These are phyloP conservation scores for Rhododendron ferrugineum DNA, from an alignment of 148 eudicot genomes.

Conservation along the genomic window DNA sequence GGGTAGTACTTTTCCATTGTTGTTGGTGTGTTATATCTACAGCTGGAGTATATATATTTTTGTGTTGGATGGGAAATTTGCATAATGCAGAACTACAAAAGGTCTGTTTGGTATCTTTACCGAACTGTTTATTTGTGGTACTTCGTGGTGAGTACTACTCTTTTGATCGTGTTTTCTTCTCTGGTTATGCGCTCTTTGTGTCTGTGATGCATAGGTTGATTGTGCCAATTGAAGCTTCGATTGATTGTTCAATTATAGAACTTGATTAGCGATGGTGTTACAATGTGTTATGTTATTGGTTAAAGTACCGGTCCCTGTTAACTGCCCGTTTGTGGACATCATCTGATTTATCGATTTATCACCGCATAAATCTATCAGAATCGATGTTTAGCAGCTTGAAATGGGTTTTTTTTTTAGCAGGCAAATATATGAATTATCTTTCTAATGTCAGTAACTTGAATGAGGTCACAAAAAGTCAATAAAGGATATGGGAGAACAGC, in stretches of 20 bases:
- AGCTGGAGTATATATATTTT: constrained; percentile 5
- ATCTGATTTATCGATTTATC: neutral
- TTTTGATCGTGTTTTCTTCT: neutral
- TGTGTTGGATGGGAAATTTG: neutral
- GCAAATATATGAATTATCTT: too few species aligned
- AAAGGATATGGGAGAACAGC: neutral
- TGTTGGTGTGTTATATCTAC: constrained; percentile 4
- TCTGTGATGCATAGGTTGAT: neutral
- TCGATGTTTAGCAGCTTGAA: too few species aligned
- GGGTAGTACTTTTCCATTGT: neutral
- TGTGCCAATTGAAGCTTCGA: neutral
- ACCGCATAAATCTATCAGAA: too few species aligned
- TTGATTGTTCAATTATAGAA: neutral
- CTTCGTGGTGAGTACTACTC: neutral
- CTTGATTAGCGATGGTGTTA: neutral
- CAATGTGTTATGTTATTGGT: neutral
- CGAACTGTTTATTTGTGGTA: neutral
- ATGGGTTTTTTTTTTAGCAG: too few species aligned
- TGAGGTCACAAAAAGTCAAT: neutral
- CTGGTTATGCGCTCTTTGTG: neutral
- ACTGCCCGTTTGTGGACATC: too few species aligned
- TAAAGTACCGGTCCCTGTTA: too few species aligned
- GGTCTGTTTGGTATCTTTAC: neutral
- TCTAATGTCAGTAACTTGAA: neutral
- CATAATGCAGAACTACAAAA: neutral